phyloP scores from a whole-genome alignment of 805 yeast genomes.

The Candida xyloterini region DNA sequence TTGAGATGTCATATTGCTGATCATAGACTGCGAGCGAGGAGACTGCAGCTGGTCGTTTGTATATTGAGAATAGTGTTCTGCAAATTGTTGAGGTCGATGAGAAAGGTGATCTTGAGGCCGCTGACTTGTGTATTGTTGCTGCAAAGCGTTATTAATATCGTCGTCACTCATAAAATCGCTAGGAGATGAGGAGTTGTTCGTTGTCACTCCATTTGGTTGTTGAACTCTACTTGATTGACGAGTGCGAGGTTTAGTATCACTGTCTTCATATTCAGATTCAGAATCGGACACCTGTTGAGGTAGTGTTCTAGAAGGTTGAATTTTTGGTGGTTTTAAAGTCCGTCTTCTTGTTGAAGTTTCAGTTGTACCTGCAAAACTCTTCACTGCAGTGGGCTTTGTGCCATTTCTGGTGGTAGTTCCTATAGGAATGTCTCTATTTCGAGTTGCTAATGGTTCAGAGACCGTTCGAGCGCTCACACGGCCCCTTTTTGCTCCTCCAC shows the following conservation, averaged over 20 bases:
- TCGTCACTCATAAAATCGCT: constrained; percentile 54
- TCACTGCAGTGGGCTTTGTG: not conserved
- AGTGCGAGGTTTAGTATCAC: constrained; percentile 6
- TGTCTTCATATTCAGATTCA: constrained; percentile 10
- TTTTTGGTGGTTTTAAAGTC: constrained; percentile 8
- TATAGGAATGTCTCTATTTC: constrained; percentile 8
- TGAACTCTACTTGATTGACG: not conserved
- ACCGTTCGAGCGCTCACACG: constrained; percentile 19
- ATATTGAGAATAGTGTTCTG: constrained; percentile 4
- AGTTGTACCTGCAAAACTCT: constrained; percentile 4
- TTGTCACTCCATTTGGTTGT: constrained; percentile 7
- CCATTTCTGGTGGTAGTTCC: constrained; percentile 1
- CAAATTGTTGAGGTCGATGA: constrained; percentile 2
- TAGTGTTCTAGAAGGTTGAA: not conserved
- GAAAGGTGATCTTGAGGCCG: constrained; percentile 3
- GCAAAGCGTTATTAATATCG: constrained; percentile 44
- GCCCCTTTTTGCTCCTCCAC: constrained; percentile 35
- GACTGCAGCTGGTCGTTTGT: constrained; percentile 9
- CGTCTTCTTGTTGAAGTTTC: constrained; percentile 4
- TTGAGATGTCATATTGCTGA: constrained; percentile 3
- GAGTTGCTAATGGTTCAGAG: constrained; percentile 9
- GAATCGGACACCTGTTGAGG: constrained; percentile 4
- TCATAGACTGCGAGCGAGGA: constrained; percentile 5
- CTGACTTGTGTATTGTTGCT: constrained; percentile 15
- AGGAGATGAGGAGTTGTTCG: constrained; percentile 42